A percentile compares a stretch with the other conserved stretches of the same genome.
Conservation (phyloP, 768 basidiomycete species). For the Pulveroboletus sp. region DNA sequence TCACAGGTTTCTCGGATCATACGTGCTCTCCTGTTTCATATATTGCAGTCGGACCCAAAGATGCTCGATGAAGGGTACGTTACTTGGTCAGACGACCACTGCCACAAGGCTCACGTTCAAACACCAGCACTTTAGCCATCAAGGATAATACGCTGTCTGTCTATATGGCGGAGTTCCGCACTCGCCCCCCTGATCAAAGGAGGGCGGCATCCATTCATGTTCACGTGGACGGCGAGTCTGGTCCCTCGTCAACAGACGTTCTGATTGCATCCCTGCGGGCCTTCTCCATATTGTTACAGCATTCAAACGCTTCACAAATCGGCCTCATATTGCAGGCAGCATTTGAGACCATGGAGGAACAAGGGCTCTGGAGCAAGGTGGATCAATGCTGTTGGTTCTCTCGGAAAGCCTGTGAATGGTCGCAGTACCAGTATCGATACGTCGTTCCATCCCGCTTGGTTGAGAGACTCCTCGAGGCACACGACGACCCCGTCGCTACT, state of each 20-base stretch:
- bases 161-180: conserved; percentile 81
- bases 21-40: conserved; percentile 62
- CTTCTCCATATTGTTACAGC: conserved; percentile 65
- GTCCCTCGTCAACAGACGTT: conserved; percentile 72
- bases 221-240: conserved; percentile 84
- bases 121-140: conserved; percentile 51
- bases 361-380: conserved; percentile 59
- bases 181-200: conserved; percentile 71
- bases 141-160: conserved; percentile 71
- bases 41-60: conserved; percentile 58
- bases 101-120: neutral
- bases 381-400: conserved; percentile 83
- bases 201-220: conserved; percentile 86
- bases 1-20: conserved; percentile 68
- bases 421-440: conserved; percentile 91
- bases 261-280: conserved; percentile 69
- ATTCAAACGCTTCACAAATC: conserved; percentile 74
- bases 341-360: conserved; percentile 62
- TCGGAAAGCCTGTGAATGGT: conserved; percentile 76
- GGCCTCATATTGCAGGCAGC: conserved; percentile 67
- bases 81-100: neutral
- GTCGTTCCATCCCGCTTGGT: conserved; percentile 82
- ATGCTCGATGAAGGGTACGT: conserved; percentile 65
- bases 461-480: conserved; percentile 65
- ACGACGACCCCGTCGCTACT: conserved; percentile 46